phyloP scores from a whole-genome alignment of 352 stramenopile species.

The Phytophthora idaei region DNA sequence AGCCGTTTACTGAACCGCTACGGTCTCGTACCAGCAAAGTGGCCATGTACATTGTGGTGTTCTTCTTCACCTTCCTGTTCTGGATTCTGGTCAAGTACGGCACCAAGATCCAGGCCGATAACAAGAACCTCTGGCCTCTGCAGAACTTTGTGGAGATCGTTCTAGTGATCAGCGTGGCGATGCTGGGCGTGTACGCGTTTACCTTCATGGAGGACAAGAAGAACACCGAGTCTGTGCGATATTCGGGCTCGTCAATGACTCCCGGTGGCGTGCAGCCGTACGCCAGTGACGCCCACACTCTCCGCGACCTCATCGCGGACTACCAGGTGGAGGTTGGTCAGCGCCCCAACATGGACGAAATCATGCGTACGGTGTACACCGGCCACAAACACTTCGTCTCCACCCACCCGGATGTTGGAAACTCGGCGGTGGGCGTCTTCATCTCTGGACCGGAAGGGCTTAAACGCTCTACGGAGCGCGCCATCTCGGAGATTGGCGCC shows the following conservation, averaged over 20 bases:
- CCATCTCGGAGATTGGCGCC: slow-evolving; percentile 19
- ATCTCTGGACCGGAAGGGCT: slow-evolving; percentile 39
- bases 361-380: slow-evolving; percentile 34
- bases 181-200: slow-evolving; percentile 22
- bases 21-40: slow-evolving; percentile 26
- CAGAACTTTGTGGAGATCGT: slow-evolving; percentile 49
- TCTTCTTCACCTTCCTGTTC: slow-evolving; percentile 33
- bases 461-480: slow-evolving; percentile 26
- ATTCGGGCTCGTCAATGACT: slow-evolving; percentile 14
- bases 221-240: slow-evolving; percentile 4
- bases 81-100: slow-evolving; percentile 36
- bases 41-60: slow-evolving; percentile 26
- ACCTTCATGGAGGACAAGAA: slow-evolving; percentile 18
- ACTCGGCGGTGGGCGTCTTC: slow-evolving; percentile 38
- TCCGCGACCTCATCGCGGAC: slow-evolving; percentile 23
- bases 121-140: slow-evolving; percentile 47
- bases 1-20: slow-evolving; percentile 41
- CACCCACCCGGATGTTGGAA: slow-evolving; percentile 9
- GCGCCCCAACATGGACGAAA: slow-evolving; percentile 33
- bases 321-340: slow-evolving; percentile 29
- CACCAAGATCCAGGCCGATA: slow-evolving; percentile 30
- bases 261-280: slow-evolving; percentile 14
- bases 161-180: slow-evolving; percentile 12
- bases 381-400: slow-evolving; percentile 23
- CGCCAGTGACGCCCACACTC: slow-evolving; percentile 20